These are phyloP conservation scores for Vanrija sp. DNA, from an alignment of 1,284 basidiomycete genomes.

Conservation along the genomic window DNA sequence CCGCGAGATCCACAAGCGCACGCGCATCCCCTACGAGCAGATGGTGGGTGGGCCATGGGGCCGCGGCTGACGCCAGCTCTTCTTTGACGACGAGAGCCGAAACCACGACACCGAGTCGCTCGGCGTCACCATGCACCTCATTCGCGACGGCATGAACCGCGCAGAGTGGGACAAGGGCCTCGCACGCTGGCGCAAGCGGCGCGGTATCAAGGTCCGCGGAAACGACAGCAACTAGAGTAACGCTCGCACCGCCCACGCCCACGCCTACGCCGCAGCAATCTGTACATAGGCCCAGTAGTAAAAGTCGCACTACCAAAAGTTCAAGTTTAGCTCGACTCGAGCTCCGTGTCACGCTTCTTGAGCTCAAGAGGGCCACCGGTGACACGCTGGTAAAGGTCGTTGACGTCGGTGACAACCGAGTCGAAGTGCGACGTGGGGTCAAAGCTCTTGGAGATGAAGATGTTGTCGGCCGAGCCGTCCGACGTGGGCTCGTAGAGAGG, in stretches of 20 bases:
- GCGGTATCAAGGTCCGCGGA: constrained; percentile 7
- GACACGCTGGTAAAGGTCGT: constrained; percentile 86
- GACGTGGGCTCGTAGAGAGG: constrained; percentile 87
- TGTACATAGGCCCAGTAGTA: too few species aligned
- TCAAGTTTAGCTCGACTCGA: constrained; percentile 19
- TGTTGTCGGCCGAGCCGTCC: constrained; percentile 66
- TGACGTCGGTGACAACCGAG: constrained; percentile 91
- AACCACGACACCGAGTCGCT: constrained; percentile 70
- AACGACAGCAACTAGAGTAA: too few species aligned
- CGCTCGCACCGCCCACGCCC: too few species aligned
- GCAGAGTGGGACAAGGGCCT: constrained; percentile 32
- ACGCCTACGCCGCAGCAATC: too few species aligned
- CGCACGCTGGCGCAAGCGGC: constrained; percentile 31
- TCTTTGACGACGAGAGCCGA: constrained; percentile 75
- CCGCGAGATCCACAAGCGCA: constrained; percentile 66
- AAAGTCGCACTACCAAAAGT: too few species aligned
- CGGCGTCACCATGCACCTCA: constrained; percentile 64
- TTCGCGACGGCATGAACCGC: constrained; percentile 34
- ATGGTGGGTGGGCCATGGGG: constrained; percentile 60
- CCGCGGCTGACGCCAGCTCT: constrained; percentile 53
- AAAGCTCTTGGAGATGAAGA: constrained; percentile 96
- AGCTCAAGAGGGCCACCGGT: constrained; percentile 48
- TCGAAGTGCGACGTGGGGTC: constrained; percentile 99
- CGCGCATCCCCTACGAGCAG: constrained; percentile 73
- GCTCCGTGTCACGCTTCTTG: constrained; percentile 48